Conservation (phyloP, 2,329 filamentous ascomycete genomes). For the Monosporascus sp. region DNA sequence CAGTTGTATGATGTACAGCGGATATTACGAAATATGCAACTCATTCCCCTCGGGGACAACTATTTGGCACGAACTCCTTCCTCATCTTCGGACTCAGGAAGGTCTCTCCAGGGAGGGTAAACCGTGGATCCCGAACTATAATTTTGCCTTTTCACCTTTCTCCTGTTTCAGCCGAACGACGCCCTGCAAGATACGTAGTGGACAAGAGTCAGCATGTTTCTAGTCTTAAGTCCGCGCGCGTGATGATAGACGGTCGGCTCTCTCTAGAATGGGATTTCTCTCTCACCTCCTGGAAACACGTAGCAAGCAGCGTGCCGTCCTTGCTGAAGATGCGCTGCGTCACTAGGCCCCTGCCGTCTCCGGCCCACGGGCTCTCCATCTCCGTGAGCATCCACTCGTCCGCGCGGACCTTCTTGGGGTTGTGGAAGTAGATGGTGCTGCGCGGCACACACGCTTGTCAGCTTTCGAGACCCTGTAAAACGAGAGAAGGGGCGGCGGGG, state of each 20-base stretch:
- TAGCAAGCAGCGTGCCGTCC: conserved; percentile 71
- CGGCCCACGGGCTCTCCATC: conserved; percentile 77
- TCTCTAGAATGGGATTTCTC: neutral
- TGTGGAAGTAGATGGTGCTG: conserved; percentile 60
- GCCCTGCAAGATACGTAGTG: conserved; percentile 15
- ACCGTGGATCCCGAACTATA: conserved; percentile 6
- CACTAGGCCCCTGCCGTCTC: conserved; percentile 72
- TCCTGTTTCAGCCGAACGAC: conserved; percentile 24
- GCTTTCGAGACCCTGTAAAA: neutral
- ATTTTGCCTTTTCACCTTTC: conserved; percentile 13
- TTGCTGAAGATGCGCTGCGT: conserved; percentile 67
- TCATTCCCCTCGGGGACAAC: too few relatives aligned
- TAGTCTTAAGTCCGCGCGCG: neutral
- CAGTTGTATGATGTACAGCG: too few relatives aligned
- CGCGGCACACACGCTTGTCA: neutral
- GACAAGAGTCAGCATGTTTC: neutral
- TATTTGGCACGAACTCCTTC: too few relatives aligned
- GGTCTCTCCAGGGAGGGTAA: too few relatives aligned
- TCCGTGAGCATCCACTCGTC: conserved; percentile 78
- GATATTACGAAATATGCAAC: too few relatives aligned
- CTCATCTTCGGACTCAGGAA: too few relatives aligned
- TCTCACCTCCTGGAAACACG: conserved; percentile 72
- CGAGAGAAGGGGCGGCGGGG: neutral
- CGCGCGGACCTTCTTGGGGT: conserved; percentile 51
- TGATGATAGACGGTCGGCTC: too few relatives aligned